Evolutionary conservation across 2,329 filamentous ascomycete species (phyloP).

Genomic region (Botrytis hyacinthi): DNA sequence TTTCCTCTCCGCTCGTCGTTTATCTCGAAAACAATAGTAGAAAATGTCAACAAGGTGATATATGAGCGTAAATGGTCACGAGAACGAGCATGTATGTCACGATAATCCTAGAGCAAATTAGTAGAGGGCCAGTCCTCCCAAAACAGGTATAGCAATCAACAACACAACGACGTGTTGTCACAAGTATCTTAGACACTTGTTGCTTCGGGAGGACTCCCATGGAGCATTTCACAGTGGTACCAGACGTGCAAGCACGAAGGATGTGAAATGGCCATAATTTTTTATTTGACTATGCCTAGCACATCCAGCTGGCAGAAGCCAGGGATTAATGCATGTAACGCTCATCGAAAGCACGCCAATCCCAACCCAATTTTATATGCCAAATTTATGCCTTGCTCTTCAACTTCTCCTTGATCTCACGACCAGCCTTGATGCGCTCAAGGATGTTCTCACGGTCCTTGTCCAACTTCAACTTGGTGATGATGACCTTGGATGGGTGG

Average conservation of each 20-base stretch:
- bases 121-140: slow-evolving; percentile 32
- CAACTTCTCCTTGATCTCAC: slow-evolving; percentile 69
- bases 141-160: slow-evolving; percentile 39
- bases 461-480: slow-evolving; percentile 98
- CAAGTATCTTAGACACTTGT: slow-evolving; percentile 23
- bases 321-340: slow-evolving; percentile 24
- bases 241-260: slow-evolving; percentile 42
- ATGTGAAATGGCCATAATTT: slow-evolving; percentile 69
- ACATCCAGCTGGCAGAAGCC: slow-evolving; percentile 19
- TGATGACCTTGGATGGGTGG: slow-evolving; percentile 94
- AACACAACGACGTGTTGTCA: slow-evolving; percentile 23
- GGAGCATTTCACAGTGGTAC: slow-evolving; percentile 64
- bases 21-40: slow-evolving; percentile 81
- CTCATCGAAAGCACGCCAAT: slow-evolving; percentile 29
- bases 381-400: slow-evolving; percentile 36
- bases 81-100: neutral
- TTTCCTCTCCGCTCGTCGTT: slow-evolving; percentile 87
- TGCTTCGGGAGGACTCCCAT: slow-evolving; percentile 72
- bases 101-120: slow-evolving; percentile 27
- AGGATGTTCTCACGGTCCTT: slow-evolving; percentile 90
- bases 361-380: slow-evolving; percentile 22
- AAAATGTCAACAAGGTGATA: slow-evolving; percentile 77
- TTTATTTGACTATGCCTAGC: slow-evolving; percentile 38
- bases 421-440: slow-evolving; percentile 78
- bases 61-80: slow-evolving; percentile 57